phyloP scores from a whole-genome alignment of 2,329 filamentous ascomycete genomes.

The Fusarium torreyae region DNA sequence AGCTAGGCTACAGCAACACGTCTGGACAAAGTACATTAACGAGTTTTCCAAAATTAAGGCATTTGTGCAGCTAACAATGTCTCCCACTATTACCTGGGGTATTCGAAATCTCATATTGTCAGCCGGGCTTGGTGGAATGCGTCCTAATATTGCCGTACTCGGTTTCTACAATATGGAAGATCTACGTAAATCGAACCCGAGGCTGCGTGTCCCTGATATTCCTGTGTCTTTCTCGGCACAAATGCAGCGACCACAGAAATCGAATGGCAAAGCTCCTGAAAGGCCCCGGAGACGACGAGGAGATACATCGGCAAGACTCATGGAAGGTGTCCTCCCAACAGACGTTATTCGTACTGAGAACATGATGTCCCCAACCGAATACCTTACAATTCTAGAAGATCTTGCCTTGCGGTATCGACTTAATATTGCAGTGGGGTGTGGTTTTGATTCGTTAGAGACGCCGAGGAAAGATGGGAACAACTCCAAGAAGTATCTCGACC shows the following conservation, averaged over 20 bases:
- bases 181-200: slow-evolving; percentile 71
- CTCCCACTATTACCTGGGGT: slow-evolving; percentile 87
- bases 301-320: slow-evolving; percentile 69
- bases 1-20: slow-evolving; percentile 82
- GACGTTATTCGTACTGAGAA: slow-evolving; percentile 78
- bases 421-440: slow-evolving; percentile 88
- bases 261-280: slow-evolving; percentile 52
- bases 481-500: slow-evolving; percentile 83
- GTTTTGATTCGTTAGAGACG: slow-evolving; percentile 82
- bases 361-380: slow-evolving; percentile 79
- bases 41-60: slow-evolving; percentile 90
- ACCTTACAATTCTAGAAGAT: slow-evolving; percentile 88
- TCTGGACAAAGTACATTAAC: slow-evolving; percentile 87
- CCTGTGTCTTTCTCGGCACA: slow-evolving; percentile 57
- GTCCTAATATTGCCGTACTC: slow-evolving; percentile 87
- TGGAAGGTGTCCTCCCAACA: slow-evolving; percentile 75
- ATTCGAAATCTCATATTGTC: slow-evolving; percentile 86
- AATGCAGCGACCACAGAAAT: slow-evolving; percentile 51
- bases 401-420: slow-evolving; percentile 82
- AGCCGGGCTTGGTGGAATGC: slow-evolving; percentile 87
- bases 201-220: slow-evolving; percentile 69
- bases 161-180: slow-evolving; percentile 87
- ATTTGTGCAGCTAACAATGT: slow-evolving; percentile 89
- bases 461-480: slow-evolving; percentile 72
- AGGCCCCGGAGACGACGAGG: slow-evolving; percentile 62